A percentile compares a stretch with the other conserved stretches of the same genome.
Evolutionary conservation across 169 alveolate species (phyloP).

Genomic region (Plasmodium falciparum): DNA sequence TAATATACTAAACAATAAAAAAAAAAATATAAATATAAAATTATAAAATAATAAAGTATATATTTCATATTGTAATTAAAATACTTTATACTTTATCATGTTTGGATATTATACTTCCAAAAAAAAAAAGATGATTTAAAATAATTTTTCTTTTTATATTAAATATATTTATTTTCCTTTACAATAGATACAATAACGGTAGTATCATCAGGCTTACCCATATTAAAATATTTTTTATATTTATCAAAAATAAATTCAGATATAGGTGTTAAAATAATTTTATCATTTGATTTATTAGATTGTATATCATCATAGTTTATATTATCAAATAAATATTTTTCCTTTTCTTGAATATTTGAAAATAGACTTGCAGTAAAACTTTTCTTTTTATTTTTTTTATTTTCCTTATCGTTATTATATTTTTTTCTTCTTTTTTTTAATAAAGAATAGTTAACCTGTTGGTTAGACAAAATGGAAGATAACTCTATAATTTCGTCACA

Average conservation of each 20-base stretch:
- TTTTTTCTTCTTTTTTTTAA: constrained; percentile 48
- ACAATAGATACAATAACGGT: constrained; percentile 70
- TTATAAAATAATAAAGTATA: not conserved
- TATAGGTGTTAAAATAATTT: constrained; percentile 75
- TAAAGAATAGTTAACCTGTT: constrained; percentile 24
- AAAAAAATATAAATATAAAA: constrained; percentile 13
- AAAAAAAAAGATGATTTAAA: not conserved
- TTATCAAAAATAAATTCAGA: constrained; percentile 72
- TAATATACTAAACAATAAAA: too few relatives aligned
- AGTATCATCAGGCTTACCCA: constrained; percentile 77
- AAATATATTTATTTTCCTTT: constrained; percentile 58
- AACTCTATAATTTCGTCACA: constrained; percentile 59
- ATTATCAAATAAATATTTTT: constrained; percentile 51
- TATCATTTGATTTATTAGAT: constrained; percentile 54
- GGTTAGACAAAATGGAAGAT: constrained; percentile 60
- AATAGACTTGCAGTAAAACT: not conserved
- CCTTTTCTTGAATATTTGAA: constrained; percentile 13
- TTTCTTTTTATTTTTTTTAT: not conserved
- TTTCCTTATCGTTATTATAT: constrained; percentile 13
- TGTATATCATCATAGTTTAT: constrained; percentile 73
- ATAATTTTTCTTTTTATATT: not conserved
- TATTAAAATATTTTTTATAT: constrained; percentile 57
- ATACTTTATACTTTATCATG: not conserved
- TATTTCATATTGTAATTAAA: too few relatives aligned
- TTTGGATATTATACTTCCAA: not conserved